Conservation (phyloP, 768 basidiomycete species). For the Coprinellus aureogranulatus region DNA sequence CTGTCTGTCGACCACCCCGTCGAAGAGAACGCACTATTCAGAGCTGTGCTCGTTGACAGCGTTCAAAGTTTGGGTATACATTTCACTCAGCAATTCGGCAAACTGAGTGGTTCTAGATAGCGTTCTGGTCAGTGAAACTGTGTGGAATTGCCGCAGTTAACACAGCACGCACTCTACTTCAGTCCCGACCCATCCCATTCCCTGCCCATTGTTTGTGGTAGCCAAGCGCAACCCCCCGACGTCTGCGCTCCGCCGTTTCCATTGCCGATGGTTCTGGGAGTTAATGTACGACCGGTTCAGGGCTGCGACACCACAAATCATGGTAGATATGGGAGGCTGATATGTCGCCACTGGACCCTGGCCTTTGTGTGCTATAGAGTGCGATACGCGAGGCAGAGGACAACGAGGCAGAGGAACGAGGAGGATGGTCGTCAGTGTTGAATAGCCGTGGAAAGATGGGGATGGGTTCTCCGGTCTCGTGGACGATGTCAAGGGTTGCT, state of each 20-base stretch:
- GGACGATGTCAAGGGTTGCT: slow-evolving; percentile 33
- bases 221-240: slow-evolving; percentile 86
- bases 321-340: neutral
- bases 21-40: slow-evolving; percentile 25
- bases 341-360: neutral
- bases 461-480: slow-evolving; percentile 36
- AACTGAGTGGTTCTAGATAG: slow-evolving; percentile 47
- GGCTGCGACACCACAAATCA: slow-evolving; percentile 14
- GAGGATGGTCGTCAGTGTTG: slow-evolving; percentile 13
- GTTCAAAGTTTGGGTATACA: slow-evolving; percentile 76
- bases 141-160: neutral
- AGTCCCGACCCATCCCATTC: slow-evolving; percentile 68
- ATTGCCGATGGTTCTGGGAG: slow-evolving; percentile 15
- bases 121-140: neutral
- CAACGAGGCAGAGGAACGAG: slow-evolving; percentile 13
- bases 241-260: slow-evolving; percentile 75
- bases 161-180: slow-evolving; percentile 46
- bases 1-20: neutral
- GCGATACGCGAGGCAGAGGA: slow-evolving; percentile 9
- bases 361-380: neutral
- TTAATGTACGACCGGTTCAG: slow-evolving; percentile 7
- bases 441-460: slow-evolving; percentile 22
- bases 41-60: slow-evolving; percentile 60
- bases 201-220: slow-evolving; percentile 55
- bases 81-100: slow-evolving; percentile 81